Evolutionary conservation across 495 filamentous ascomycete species (phyloP), one percentile per base, ranked within the genome.

Genomic region (Melanomma pulvis-pyrius): DNA sequence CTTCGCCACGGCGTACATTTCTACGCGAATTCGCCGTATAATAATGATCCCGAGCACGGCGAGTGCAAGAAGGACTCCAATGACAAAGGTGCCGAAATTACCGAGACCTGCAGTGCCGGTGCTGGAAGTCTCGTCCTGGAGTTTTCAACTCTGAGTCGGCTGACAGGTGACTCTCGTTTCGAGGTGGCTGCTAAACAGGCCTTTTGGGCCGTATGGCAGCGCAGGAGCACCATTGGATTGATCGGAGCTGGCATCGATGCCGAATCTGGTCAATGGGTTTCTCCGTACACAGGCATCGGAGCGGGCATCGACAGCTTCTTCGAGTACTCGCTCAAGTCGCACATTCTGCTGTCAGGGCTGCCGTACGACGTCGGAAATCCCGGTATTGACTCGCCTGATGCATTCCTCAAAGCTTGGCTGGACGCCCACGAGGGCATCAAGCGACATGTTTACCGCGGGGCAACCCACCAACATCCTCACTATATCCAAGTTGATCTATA

Each of bases 281-380:
- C 88, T 29, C 83, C 91, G 7, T 92, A 89, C 73, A 85, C 93
- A 22, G 94, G 96, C 17, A 93, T 98, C 71, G 94, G 94, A 39
- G 94, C 94, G 1, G 96, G 94, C 19, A 89, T 96, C 68, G 94
- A 98, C 76, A 97, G 92, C 78, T 98, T 98, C 78, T 98, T 93
- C 71, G 94, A 98, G 79, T 98, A 98, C 74, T 94, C 94, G 1
- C 83, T 97, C 73, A 98, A 98, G 74, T 90, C 92, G 1, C 87
- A 96, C 68, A 89, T 98, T 65, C 78, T 98, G 9, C 84, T 97
- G 19, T 96, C 93, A 1, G 87, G 90, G 5, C 54, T 77, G 12
- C 63, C 72, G 2, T 80, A 82, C 51, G 81, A 84, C 17, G 67
- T 19, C 0, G 24, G 59, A 8, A 56, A 62, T 50, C 48, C 63